These are phyloP conservation scores for Scheffersomyces parashehatae DNA, from an alignment of 1,139 yeast species.

Conservation along the genomic window DNA sequence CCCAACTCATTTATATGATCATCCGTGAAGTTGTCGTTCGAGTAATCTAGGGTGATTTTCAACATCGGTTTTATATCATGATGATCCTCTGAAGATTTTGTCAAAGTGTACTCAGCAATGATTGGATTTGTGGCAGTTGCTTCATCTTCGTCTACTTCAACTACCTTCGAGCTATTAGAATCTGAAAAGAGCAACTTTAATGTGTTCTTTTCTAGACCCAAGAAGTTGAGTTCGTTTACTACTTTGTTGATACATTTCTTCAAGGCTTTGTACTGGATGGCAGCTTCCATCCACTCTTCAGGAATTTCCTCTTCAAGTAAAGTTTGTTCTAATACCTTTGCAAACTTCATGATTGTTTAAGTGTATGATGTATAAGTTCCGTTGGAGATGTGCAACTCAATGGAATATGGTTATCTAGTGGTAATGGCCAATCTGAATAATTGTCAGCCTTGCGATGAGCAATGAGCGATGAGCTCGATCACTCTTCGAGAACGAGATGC, in stretches of 20 bases:
- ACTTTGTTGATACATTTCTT: slow-evolving; percentile 66
- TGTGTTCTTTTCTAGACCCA: slow-evolving; percentile 55
- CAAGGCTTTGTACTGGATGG: slow-evolving; percentile 69
- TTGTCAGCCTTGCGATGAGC: no score
- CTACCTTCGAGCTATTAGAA: slow-evolving; percentile 23
- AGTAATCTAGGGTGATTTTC: slow-evolving; percentile 39
- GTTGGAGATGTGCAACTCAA: no score
- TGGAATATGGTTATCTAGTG: no score
- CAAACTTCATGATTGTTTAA: slow-evolving; percentile 59
- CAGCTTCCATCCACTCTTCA: slow-evolving; percentile 65
- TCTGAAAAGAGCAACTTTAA: slow-evolving; percentile 44
- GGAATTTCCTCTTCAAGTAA: slow-evolving; percentile 64
- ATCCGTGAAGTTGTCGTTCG: slow-evolving; percentile 30
- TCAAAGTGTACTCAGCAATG: slow-evolving; percentile 44
- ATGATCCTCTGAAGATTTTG: slow-evolving; percentile 24
- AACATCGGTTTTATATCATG: slow-evolving; percentile 35
- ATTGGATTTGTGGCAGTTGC: slow-evolving; percentile 40
- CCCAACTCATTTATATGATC: slow-evolving; percentile 40
- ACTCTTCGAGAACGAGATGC: no score
- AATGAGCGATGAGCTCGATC: no score
- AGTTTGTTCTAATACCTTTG: slow-evolving; percentile 65
- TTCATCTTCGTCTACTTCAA: slow-evolving; percentile 34
- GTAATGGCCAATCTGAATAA: no score
- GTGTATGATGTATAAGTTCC: background rate
- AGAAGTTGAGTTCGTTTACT: slow-evolving; percentile 54